Percentiles rank a stretch among this genome's conserved stretches.
phyloP scores from a whole-genome alignment of 1,139 yeast genomes.

The Zygoascus meyerae region DNA sequence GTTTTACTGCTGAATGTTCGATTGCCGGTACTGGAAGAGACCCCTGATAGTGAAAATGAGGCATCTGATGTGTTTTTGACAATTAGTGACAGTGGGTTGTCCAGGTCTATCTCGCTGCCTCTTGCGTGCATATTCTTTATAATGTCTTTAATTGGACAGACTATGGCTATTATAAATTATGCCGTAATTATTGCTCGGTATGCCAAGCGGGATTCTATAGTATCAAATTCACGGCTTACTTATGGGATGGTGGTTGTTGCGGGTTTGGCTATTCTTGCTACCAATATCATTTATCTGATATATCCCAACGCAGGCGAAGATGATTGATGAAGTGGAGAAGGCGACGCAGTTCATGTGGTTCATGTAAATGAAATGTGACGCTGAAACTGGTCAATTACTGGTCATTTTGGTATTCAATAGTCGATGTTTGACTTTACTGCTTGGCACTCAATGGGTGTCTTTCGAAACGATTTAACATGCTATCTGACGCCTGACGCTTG shows the following conservation, averaged over 20 bases:
- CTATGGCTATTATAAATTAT: conserved; percentile 22
- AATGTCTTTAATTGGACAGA: conserved; percentile 19
- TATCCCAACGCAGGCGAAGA: background rate
- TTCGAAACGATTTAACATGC: too few relatives aligned
- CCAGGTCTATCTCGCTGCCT: conserved; percentile 13
- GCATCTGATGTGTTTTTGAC: background rate
- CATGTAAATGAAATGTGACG: too few relatives aligned
- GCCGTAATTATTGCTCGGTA: conserved; percentile 21
- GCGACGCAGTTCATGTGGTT: too few relatives aligned
- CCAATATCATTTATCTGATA: conserved; percentile 20
- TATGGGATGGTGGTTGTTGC: conserved; percentile 17
- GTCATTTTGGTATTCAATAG: too few relatives aligned
- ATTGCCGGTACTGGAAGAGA: conserved; percentile 14
- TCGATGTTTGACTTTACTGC: too few relatives aligned
- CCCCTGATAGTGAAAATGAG: background rate
- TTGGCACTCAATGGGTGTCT: too few relatives aligned
- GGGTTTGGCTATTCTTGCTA: conserved; percentile 21
- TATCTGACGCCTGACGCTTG: too few relatives aligned
- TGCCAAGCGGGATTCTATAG: conserved; percentile 23
- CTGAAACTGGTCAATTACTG: too few relatives aligned
- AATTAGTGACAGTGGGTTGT: conserved; percentile 4
- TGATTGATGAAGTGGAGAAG: too few relatives aligned
- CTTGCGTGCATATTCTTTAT: conserved; percentile 23
- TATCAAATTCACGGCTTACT: conserved; percentile 18
- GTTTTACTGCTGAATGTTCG: conserved; percentile 23